Conservation (phyloP, 768 basidiomycete genomes). For the Auricularia sp. region DNA sequence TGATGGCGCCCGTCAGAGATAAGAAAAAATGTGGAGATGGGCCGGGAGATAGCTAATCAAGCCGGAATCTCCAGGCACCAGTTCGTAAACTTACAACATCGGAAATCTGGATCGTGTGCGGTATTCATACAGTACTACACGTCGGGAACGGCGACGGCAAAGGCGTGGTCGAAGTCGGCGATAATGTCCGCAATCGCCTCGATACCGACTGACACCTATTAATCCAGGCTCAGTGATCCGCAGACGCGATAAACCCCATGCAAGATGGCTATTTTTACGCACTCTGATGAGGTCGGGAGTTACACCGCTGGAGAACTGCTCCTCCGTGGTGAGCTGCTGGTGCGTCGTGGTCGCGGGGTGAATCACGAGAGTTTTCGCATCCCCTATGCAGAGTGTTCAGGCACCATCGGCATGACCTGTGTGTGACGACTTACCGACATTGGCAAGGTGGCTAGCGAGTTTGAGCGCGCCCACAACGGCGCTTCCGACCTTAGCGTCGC, state of each 20-base stretch:
- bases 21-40: no score
- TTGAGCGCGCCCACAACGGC: slow-evolving; percentile 60
- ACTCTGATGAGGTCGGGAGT: slow-evolving; percentile 69
- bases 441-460: slow-evolving; percentile 63
- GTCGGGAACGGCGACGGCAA: slow-evolving; percentile 18
- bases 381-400: slow-evolving; percentile 12
- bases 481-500: slow-evolving; percentile 38
- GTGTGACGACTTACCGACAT: slow-evolving; percentile 31
- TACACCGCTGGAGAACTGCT: slow-evolving; percentile 58
- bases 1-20: not conserved
- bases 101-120: not conserved
- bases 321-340: slow-evolving; percentile 50
- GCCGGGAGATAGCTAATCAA: no score
- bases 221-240: not conserved
- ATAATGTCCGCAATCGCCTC: slow-evolving; percentile 36
- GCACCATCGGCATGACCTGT: not conserved
- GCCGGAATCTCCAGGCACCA: not conserved
- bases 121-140: not conserved
- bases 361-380: slow-evolving; percentile 67
- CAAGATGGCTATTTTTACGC: no score
- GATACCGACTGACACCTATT: slow-evolving; percentile 33
- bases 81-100: not conserved
- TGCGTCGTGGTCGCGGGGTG: slow-evolving; percentile 75
- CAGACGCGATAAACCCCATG: no score
- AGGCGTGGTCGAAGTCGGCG: slow-evolving; percentile 31